phyloP scores from a whole-genome alignment of 768 basidiomycete species.

The Leccinum disarticulatum region DNA sequence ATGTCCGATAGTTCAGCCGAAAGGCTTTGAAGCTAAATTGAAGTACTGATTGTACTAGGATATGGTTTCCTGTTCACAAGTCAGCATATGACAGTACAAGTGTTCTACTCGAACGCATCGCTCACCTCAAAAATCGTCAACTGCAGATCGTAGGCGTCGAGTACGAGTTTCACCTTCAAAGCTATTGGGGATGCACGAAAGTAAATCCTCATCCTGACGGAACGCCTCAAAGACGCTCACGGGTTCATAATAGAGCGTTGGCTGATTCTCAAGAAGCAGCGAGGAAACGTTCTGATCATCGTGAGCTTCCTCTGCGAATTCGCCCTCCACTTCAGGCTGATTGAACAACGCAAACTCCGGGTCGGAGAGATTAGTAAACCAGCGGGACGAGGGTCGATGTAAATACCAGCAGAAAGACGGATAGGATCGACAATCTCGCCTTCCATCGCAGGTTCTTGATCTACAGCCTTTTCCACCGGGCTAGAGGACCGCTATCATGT shows the following conservation, averaged over 20 bases:
- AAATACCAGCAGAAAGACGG: constrained; percentile 64
- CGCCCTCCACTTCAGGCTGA: constrained; percentile 37
- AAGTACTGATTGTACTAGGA: too few species aligned
- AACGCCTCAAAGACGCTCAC: constrained; percentile 72
- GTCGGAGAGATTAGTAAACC: constrained; percentile 55
- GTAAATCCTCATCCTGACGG: constrained; percentile 53
- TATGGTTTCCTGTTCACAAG: constrained; percentile 43
- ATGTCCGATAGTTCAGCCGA: too few species aligned
- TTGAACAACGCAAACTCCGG: constrained; percentile 56
- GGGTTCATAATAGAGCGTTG: constrained; percentile 78
- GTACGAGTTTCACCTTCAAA: constrained; percentile 58
- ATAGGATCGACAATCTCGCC: constrained; percentile 43
- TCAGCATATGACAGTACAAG: constrained; percentile 4
- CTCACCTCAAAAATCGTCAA: constrained; percentile 64
- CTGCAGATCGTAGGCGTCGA: constrained; percentile 72
- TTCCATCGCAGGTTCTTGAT: constrained; percentile 10
- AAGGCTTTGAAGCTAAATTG: too few species aligned
- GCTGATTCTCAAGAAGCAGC: constrained; percentile 60
- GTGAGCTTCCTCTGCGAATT: constrained; percentile 19
- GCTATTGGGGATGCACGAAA: constrained; percentile 47
- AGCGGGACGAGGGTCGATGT: constrained; percentile 73
- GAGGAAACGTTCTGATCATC: constrained; percentile 22
- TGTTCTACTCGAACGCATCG: background rate
- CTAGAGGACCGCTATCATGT: background rate
- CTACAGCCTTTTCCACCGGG: constrained; percentile 14